These are phyloP conservation scores for Lathyrus oleraceus DNA, from an alignment of 306 rosid species.

Conservation along the genomic window DNA sequence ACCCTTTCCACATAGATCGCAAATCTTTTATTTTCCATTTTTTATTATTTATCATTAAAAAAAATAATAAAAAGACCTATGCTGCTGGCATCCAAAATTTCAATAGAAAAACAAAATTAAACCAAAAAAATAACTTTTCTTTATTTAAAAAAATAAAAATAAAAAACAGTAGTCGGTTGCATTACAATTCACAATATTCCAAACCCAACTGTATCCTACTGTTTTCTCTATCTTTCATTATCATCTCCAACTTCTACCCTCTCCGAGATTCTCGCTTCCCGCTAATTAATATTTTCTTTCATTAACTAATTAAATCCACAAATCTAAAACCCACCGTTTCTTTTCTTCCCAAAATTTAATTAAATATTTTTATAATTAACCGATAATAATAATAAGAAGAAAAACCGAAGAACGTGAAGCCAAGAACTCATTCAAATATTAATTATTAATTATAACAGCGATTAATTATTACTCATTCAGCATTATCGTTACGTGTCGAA, in stretches of 20 bases:
- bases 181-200: constrained; percentile 58
- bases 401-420: constrained; percentile 41
- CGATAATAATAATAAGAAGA: background rate
- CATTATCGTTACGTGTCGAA: constrained; percentile 35
- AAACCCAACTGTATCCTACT: constrained; percentile 61
- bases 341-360: background rate
- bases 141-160: background rate
- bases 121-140: no score
- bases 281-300: background rate
- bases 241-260: constrained; percentile 21
- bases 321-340: background rate
- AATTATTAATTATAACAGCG: constrained; percentile 6
- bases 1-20: background rate
- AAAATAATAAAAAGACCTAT: background rate
- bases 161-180: constrained; percentile 30
- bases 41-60: background rate
- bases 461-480: constrained; percentile 21
- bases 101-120: background rate
- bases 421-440: constrained; percentile 10
- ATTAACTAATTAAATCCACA: background rate
- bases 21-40: background rate
- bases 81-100: background rate
- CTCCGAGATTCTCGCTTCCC: constrained; percentile 45
- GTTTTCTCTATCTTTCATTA: constrained; percentile 18
- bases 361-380: background rate